phyloP scores from a whole-genome alignment of 2,329 filamentous ascomycete genomes.

The Fusarium sp. region DNA sequence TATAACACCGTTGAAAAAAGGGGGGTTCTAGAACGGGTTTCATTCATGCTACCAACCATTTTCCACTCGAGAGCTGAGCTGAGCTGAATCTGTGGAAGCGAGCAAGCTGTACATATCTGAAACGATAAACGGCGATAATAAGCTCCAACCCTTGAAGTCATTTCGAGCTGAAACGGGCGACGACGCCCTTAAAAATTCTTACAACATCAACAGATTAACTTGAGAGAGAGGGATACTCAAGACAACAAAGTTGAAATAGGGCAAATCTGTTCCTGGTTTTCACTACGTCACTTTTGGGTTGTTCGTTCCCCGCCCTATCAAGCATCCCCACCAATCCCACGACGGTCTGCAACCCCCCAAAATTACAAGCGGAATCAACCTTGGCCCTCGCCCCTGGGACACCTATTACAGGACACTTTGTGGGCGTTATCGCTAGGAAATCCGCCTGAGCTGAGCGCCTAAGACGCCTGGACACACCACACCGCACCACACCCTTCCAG shows the following conservation, averaged over 20 bases:
- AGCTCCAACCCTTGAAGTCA: not conserved
- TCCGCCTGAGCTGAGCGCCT: slow-evolving; percentile 30
- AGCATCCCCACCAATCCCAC: slow-evolving; percentile 24
- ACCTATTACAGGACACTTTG: slow-evolving; percentile 20
- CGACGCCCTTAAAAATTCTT: not conserved
- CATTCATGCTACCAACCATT: slow-evolving; percentile 13
- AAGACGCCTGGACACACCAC: not conserved
- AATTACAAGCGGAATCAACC: slow-evolving; percentile 1
- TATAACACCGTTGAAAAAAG: not conserved
- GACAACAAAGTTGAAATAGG: not conserved
- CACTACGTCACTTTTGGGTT: slow-evolving; percentile 30
- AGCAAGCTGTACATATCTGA: not conserved
- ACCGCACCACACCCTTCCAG: not conserved
- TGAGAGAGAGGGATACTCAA: not conserved
- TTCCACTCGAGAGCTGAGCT: not conserved
- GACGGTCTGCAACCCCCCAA: not conserved
- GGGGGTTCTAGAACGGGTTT: slow-evolving; percentile 14
- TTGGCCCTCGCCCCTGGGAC: slow-evolving; percentile 6
- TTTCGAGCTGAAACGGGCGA: not conserved
- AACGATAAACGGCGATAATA: slow-evolving; percentile 11
- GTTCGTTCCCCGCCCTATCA: slow-evolving; percentile 21
- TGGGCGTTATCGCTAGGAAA: slow-evolving; percentile 24
- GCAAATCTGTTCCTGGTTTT: slow-evolving; percentile 8
- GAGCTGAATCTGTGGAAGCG: slow-evolving; percentile 12
- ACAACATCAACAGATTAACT: not conserved